Percentiles rank a stretch among this genome's conserved stretches.
phyloP scores from a whole-genome alignment of 176 grass and related monocot genomes.

The Oryza australiensis region DNA sequence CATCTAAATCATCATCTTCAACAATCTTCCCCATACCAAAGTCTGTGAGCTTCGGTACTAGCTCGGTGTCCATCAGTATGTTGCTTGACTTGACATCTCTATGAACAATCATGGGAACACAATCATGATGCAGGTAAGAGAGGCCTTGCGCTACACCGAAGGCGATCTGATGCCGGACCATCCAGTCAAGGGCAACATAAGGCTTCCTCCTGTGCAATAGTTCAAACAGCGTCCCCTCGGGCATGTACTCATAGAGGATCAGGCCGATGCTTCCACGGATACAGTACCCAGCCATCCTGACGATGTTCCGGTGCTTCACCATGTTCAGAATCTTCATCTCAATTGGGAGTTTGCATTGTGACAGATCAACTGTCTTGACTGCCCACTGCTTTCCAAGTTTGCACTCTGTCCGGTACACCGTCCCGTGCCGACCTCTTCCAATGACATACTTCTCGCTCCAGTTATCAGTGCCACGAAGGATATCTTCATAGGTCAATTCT shows the following conservation, averaged over 20 bases:
- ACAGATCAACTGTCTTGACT: conserved; percentile 49
- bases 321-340: conserved; percentile 48
- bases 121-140: conserved; percentile 55
- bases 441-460: conserved; percentile 61
- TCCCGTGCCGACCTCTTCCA: conserved; percentile 52
- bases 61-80: conserved; percentile 47
- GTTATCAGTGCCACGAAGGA: conserved; percentile 48
- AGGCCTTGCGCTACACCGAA: conserved; percentile 46
- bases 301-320: conserved; percentile 49
- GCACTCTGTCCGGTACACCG: conserved; percentile 45
- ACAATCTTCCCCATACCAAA: conserved; percentile 55
- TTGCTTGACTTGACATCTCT: conserved; percentile 58
- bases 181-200: conserved; percentile 37
- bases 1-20: not conserved
- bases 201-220: conserved; percentile 36
- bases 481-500: conserved; percentile 48
- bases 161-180: conserved; percentile 30
- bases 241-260: conserved; percentile 54
- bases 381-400: conserved; percentile 44
- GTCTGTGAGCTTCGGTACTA: conserved; percentile 52
- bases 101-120: conserved; percentile 48
- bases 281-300: conserved; percentile 54
- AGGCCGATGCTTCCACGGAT: conserved; percentile 46
- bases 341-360: conserved; percentile 35
- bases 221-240: conserved; percentile 43